Evolutionary conservation across 1,284 basidiomycete species (phyloP), one percentile per base, ranked within the genome.

Genomic region (Sanghuangporus sanghuang): DNA sequence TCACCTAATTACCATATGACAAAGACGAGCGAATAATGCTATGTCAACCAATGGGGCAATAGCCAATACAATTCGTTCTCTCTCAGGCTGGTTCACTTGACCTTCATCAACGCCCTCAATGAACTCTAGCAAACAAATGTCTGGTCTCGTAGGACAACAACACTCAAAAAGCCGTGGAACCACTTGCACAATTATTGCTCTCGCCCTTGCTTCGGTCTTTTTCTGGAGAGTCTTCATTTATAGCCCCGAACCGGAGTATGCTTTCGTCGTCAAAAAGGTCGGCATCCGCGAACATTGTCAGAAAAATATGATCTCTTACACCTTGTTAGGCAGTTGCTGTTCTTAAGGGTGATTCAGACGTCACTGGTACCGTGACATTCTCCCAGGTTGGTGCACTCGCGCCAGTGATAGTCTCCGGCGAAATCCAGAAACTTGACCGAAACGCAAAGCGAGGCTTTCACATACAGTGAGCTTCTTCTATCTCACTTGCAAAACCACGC

Each of bases 361-460:
- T 88, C 61, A 75, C 77, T 57, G 90, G 91, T 59, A 84, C 80
- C 32, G 83, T 92, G 65, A 81, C 77, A 52, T 91, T 93, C 74
- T 77, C 80, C 50, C 90, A 93, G 73, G 69, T 77, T 3, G 72
- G 75, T 36, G 76, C 76, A 63, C 78, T 76, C 59, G 80, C 79
- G 18, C 80, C 85, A 44, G 87, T 92, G 62, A 82, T 76, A 27
- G 76, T 93, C 60, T 81, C 81, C 11, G 89, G 89, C 52, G 79
- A 84, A 64, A 77, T 93, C 68, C 78, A 77, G 67, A 81, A 82
- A 68, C 80, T 92, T 55, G 81, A 85, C 68, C 77, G 86, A 14
- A 79, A 80, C 61, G 79, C 85, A 21, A 73, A 80, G 68, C 81
- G 86, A 49, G 92, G 91, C 2, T 91, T 92, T 78, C 92, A 93